Evolutionary conservation across 1,139 yeast species (phyloP).

Genomic region (Suhomyces bribrorum): DNA sequence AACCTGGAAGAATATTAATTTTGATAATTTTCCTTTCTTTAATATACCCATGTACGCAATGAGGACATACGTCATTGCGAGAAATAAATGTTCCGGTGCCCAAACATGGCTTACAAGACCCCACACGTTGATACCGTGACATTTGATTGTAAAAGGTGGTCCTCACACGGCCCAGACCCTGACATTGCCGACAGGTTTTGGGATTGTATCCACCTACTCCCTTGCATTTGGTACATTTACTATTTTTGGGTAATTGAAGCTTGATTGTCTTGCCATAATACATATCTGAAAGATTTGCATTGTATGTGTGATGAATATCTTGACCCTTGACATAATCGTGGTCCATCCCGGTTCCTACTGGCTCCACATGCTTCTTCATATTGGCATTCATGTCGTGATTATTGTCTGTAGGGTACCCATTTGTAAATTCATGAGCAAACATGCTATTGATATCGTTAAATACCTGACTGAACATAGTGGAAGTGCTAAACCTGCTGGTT

Average conservation of each 20-base stretch:
- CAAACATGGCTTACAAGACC: slow-evolving; percentile 36
- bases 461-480: slow-evolving; percentile 42
- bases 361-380: slow-evolving; percentile 17
- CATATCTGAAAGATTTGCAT: slow-evolving; percentile 47
- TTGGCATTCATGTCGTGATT: not conserved
- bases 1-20: slow-evolving; percentile 55
- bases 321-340: slow-evolving; percentile 33
- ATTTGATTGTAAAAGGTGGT: slow-evolving; percentile 35
- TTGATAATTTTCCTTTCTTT: slow-evolving; percentile 53
- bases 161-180: slow-evolving; percentile 41
- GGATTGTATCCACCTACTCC: slow-evolving; percentile 48
- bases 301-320: slow-evolving; percentile 48
- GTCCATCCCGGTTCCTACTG: slow-evolving; percentile 14
- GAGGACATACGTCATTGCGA: slow-evolving; percentile 33
- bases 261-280: slow-evolving; percentile 50
- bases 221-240: slow-evolving; percentile 42
- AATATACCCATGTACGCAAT: slow-evolving; percentile 40
- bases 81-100: slow-evolving; percentile 40
- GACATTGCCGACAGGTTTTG: slow-evolving; percentile 35
- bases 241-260: slow-evolving; percentile 44
- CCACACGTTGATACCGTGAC: slow-evolving; percentile 36
- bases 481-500: slow-evolving; percentile 11
- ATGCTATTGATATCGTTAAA: slow-evolving; percentile 40
- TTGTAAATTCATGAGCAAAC: slow-evolving; percentile 19
- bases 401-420: not conserved